These are phyloP conservation scores for Lipomyces spencermartinsiae DNA, from an alignment of 805 yeast species.

Conservation along the genomic window DNA sequence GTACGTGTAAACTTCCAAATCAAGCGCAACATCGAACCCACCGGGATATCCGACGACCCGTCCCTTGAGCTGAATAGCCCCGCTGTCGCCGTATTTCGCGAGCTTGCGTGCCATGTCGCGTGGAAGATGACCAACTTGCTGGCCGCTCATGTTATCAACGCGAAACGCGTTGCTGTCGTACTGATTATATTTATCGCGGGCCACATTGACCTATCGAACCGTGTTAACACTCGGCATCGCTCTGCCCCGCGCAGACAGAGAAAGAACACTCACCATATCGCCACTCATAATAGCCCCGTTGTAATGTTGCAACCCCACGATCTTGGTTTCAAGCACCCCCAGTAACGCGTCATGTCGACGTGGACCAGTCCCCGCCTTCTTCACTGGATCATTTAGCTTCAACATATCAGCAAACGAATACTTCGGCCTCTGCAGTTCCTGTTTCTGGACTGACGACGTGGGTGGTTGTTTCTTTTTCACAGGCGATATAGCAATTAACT, in stretches of 20 bases:
- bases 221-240: background rate
- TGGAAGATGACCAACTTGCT: constrained; percentile 20
- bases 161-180: constrained; percentile 18
- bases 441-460: background rate
- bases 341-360: background rate
- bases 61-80: constrained; percentile 12
- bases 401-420: background rate
- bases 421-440: background rate
- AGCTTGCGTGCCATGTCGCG: constrained; percentile 12
- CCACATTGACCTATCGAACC: constrained; percentile 3
- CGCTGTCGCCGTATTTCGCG: constrained; percentile 15
- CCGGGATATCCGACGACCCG: background rate
- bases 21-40: constrained; percentile 10
- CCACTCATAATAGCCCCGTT: background rate
- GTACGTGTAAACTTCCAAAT: background rate
- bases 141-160: constrained; percentile 1
- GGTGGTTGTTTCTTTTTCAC: background rate
- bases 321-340: background rate
- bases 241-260: too few relatives aligned
- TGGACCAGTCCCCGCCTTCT: background rate
- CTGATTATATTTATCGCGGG: constrained; percentile 10
- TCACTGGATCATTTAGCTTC: background rate
- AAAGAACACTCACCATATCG: background rate
- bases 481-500: constrained; percentile 7
- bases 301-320: constrained; percentile 6